Evolutionary conservation across 2,329 filamentous ascomycete genomes (phyloP).

Genomic region (Magnaporthiopsis incrustans): DNA sequence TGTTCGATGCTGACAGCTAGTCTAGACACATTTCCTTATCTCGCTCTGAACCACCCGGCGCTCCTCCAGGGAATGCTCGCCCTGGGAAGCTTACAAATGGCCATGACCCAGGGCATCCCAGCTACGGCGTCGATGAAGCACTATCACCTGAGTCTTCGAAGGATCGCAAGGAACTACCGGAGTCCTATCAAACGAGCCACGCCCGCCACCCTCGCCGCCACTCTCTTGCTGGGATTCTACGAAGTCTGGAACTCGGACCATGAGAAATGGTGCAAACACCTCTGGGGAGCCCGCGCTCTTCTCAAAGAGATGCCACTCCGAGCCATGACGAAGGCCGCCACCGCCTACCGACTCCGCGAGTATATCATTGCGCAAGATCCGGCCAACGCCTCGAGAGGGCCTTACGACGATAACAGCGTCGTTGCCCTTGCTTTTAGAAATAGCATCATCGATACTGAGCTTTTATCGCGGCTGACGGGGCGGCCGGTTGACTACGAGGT

Average conservation of each 20-base stretch:
- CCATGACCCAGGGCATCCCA: conserved; percentile 66
- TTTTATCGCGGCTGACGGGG: conserved; percentile 33
- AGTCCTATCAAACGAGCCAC: conserved; percentile 61
- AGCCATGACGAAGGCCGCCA: conserved; percentile 62
- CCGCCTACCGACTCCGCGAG: conserved; percentile 47
- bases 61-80: conserved; percentile 88
- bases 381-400: neutral
- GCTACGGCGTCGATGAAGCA: conserved; percentile 81
- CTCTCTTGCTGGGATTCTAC: conserved; percentile 79
- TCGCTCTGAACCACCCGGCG: conserved; percentile 77
- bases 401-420: neutral
- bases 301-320: conserved; percentile 75
- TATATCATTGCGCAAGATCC: neutral
- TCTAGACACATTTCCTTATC: conserved; percentile 69
- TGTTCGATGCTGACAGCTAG: neutral
- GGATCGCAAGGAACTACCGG: conserved; percentile 68
- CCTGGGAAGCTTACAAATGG: conserved; percentile 78
- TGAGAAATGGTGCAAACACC: conserved; percentile 89
- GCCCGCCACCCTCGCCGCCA: conserved; percentile 79
- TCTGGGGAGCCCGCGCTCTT: conserved; percentile 75
- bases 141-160: conserved; percentile 76
- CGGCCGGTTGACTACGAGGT: conserved; percentile 28
- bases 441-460: conserved; percentile 26
- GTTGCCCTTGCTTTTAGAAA: neutral
- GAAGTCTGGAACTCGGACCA: conserved; percentile 94